These are phyloP conservation scores for Sclerotinia subarctica DNA, from an alignment of 2,329 filamentous ascomycete genomes.

Conservation along the genomic window DNA sequence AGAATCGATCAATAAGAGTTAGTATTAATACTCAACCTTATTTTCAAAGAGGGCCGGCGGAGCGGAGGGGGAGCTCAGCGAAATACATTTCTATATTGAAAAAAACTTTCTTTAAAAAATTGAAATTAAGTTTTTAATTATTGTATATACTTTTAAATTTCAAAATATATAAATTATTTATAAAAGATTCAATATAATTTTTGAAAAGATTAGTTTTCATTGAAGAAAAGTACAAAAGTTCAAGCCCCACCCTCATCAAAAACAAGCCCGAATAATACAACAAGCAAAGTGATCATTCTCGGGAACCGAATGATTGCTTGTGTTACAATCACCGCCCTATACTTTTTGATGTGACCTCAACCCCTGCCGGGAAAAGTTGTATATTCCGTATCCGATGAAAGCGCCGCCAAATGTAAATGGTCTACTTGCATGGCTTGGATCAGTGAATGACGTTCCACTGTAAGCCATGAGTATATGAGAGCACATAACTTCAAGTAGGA, in stretches of 20 bases:
- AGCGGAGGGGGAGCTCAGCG: too few relatives aligned
- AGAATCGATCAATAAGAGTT: background rate
- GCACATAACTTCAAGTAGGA: background rate
- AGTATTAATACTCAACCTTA: background rate
- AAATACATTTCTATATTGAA: too few relatives aligned
- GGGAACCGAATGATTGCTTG: background rate
- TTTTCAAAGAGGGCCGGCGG: too few relatives aligned
- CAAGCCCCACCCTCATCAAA: too few relatives aligned
- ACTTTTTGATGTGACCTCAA: background rate
- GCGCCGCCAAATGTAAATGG: background rate
- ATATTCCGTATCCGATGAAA: constrained; percentile 10
- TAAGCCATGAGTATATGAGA: background rate
- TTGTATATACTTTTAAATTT: too few relatives aligned
- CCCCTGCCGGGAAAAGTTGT: background rate
- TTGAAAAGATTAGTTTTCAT: too few relatives aligned
- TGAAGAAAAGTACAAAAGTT: too few relatives aligned
- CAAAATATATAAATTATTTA: too few relatives aligned
- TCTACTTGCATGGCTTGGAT: background rate
- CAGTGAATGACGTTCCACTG: background rate
- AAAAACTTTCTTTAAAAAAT: too few relatives aligned
- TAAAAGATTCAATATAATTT: too few relatives aligned
- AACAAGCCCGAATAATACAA: too few relatives aligned
- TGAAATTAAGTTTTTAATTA: too few relatives aligned
- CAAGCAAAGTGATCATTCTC: background rate
- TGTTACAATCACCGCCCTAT: background rate